These are phyloP conservation scores for Thelonectria blattea DNA, from an alignment of 2,329 filamentous ascomycete species.

Conservation along the genomic window DNA sequence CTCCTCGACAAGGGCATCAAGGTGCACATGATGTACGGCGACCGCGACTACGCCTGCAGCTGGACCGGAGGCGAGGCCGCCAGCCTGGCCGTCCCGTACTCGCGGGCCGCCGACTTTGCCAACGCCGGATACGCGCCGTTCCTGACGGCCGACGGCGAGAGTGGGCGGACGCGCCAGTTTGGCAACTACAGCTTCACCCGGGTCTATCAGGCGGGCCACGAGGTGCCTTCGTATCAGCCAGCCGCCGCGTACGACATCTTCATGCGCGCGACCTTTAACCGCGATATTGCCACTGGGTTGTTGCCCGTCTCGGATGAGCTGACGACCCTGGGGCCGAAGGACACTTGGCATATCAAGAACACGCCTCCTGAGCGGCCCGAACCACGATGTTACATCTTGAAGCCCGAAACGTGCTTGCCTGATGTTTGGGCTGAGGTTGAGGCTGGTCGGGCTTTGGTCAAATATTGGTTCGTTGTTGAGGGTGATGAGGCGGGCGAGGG, in stretches of 20 bases:
- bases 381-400: conserved; percentile 65
- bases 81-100: conserved; percentile 65
- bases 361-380: conserved; percentile 51
- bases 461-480: conserved; percentile 42
- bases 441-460: conserved; percentile 58
- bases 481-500: conserved; percentile 4
- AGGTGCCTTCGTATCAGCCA: conserved; percentile 65
- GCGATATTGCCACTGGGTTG: conserved; percentile 61
- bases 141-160: conserved; percentile 65
- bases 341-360: conserved; percentile 66
- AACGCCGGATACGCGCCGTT: conserved; percentile 74
- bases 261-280: conserved; percentile 61
- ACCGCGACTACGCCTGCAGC: conserved; percentile 66
- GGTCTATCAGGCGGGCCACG: conserved; percentile 70
- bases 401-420: conserved; percentile 60
- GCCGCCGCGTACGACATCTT: conserved; percentile 63
- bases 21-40: conserved; percentile 74
- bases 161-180: conserved; percentile 74
- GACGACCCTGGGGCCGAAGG: conserved; percentile 56
- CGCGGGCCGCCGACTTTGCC: conserved; percentile 53
- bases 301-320: conserved; percentile 57
- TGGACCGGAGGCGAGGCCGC: conserved; percentile 75
- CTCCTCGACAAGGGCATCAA: conserved; percentile 68
- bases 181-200: conserved; percentile 74
- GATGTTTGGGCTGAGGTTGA: conserved; percentile 59